Percentiles rank a stretch among this genome's conserved stretches.
Conservation (phyloP, 768 basidiomycete species). For the Amanita pallidorosea region DNA sequence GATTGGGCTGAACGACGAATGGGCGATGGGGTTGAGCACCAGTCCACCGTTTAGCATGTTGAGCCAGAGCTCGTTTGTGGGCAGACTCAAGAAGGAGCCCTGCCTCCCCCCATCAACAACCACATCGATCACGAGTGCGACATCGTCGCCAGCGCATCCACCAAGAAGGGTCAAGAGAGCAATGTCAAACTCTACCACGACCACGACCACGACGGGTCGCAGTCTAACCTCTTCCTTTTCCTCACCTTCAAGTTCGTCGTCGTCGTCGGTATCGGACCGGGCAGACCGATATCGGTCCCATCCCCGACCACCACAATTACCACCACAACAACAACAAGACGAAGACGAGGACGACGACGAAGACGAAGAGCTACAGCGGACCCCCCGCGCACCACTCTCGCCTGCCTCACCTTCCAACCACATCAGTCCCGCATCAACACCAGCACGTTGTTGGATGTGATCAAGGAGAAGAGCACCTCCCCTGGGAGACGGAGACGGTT, state of each 20-base stretch:
- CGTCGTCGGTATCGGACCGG: neutral
- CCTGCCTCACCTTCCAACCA: neutral
- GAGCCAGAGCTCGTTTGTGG: constrained; percentile 3
- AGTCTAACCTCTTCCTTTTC: neutral
- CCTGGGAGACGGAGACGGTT: neutral
- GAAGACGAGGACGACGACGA: neutral
- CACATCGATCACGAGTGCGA: neutral
- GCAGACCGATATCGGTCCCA: neutral
- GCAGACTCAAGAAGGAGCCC: neutral
- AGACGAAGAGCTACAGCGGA: neutral
- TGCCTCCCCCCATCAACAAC: neutral
- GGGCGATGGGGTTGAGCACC: constrained; percentile 13
- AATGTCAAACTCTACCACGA: neutral
- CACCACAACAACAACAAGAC: no score
- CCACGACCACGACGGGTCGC: no score
- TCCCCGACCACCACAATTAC: no score
- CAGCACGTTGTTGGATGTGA: constrained; percentile 11
- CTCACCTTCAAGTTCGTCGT: neutral
- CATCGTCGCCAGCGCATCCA: neutral
- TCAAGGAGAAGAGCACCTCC: constrained; percentile 17
- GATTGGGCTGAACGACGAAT: neutral
- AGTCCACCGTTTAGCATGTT: constrained; percentile 22
- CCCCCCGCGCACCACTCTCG: neutral
- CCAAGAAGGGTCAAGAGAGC: neutral
- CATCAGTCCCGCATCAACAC: neutral